phyloP scores from a whole-genome alignment of 1,139 yeast species.

The Groenewaldozyma auringiensis region DNA sequence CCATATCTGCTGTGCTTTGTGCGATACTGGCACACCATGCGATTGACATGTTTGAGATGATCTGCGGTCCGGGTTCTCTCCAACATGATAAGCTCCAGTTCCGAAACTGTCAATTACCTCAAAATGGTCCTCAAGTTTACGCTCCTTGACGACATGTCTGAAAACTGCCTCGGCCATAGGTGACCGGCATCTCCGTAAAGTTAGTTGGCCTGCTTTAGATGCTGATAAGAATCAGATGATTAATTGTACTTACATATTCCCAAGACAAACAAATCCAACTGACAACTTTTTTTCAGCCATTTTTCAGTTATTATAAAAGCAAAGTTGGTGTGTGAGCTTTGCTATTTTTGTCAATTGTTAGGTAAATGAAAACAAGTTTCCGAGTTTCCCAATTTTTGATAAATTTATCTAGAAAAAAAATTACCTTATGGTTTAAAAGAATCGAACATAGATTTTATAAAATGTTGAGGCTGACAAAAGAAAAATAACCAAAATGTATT shows the following conservation, averaged over 20 bases:
- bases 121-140: conserved; percentile 39
- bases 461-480: too few relatives aligned
- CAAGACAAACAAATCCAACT: conserved; percentile 67
- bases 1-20: conserved; percentile 63
- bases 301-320: too few relatives aligned
- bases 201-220: conserved; percentile 6
- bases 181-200: conserved; percentile 90
- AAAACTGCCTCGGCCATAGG: conserved; percentile 98
- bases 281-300: conserved; percentile 13
- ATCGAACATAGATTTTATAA: too few relatives aligned
- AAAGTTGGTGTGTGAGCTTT: too few relatives aligned
- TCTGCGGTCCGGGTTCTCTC: conserved; percentile 73
- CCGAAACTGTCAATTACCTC: conserved; percentile 76
- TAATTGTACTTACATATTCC: conserved; percentile 59
- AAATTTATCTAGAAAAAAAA: too few relatives aligned
- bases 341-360: too few relatives aligned
- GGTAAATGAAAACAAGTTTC: too few relatives aligned
- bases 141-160: conserved; percentile 50
- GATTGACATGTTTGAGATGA: conserved; percentile 60
- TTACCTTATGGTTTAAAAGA: too few relatives aligned
- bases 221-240: not conserved
- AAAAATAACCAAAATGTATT: too few relatives aligned
- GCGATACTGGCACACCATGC: conserved; percentile 69
- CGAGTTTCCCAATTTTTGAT: too few relatives aligned
- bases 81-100: conserved; percentile 76